Evolutionary conservation across 2,329 filamentous ascomycete genomes (phyloP).

Genomic region (Cercospora canescens): DNA sequence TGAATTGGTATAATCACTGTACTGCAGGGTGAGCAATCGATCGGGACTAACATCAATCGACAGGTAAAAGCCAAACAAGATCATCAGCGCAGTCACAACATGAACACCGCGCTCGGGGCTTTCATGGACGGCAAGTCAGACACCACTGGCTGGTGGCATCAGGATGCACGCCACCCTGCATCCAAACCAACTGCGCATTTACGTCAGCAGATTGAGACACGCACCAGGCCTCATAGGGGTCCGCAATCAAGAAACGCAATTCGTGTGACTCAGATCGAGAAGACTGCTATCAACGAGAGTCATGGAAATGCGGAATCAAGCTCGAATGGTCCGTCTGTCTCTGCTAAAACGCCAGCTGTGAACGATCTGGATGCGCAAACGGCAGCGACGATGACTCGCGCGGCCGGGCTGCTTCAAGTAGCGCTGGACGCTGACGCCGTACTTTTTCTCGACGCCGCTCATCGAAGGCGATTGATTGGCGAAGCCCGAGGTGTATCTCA

Average conservation of each 20-base stretch:
- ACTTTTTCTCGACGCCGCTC: not conserved
- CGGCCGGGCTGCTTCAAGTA: not conserved
- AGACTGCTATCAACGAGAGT: not conserved
- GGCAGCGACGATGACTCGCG: not conserved
- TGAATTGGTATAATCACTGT: conserved; percentile 45
- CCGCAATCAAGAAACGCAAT: not conserved
- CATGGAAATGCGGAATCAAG: not conserved
- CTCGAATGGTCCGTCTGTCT: not conserved
- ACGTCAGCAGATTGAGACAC: not conserved
- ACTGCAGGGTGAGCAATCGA: not conserved
- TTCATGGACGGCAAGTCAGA: not conserved
- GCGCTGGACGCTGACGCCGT: not conserved
- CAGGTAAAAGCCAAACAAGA: not conserved
- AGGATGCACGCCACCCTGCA: not conserved
- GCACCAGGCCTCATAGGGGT: not conserved
- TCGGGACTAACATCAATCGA: not conserved
- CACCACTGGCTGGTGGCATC: not conserved
- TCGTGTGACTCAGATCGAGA: not conserved
- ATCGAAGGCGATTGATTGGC: not conserved
- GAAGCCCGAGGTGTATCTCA: not conserved
- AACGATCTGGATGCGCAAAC: not conserved
- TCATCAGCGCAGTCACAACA: not conserved
- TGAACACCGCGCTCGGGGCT: not conserved
- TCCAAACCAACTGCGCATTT: not conserved
- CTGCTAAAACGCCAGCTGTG: not conserved